A percentile compares a stretch with the other conserved stretches of the same genome.
phyloP scores from a whole-genome alignment of 2,329 filamentous ascomycete genomes.

The Cercospora zeina region DNA sequence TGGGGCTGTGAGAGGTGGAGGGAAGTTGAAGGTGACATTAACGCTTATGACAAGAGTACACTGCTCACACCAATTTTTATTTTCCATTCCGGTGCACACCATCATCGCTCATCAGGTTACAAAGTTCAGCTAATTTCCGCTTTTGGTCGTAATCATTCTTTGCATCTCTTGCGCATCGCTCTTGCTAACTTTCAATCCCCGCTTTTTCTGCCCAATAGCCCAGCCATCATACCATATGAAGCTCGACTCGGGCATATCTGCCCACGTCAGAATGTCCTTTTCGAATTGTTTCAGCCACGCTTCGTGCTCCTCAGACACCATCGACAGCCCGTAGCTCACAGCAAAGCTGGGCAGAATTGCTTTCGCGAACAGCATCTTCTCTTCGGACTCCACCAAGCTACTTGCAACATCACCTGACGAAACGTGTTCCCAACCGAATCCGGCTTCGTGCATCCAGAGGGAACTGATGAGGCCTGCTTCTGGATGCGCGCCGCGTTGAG shows the following conservation, averaged over 20 bases:
- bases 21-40: not conserved
- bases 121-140: not conserved
- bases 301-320: slow-evolving; percentile 3
- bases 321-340: not conserved
- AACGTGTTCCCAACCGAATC: slow-evolving; percentile 24
- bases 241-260: slow-evolving; percentile 7
- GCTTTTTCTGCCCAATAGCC: slow-evolving; percentile 12
- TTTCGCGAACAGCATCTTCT: slow-evolving; percentile 2
- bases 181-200: not conserved
- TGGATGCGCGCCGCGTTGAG: slow-evolving; percentile 23
- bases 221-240: slow-evolving; percentile 17
- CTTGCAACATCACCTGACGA: slow-evolving; percentile 8
- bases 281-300: slow-evolving; percentile 2
- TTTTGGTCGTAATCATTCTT: not conserved
- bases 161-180: not conserved
- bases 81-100: no score
- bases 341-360: not conserved
- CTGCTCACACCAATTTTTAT: no score
- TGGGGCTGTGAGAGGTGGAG: not conserved
- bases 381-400: not conserved
- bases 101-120: not conserved
- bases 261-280: slow-evolving; percentile 8
- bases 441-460: slow-evolving; percentile 31
- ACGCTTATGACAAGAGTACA: no score
- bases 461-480: slow-evolving; percentile 26